Evolutionary conservation across 176 grass and related monocot species (phyloP).

Genomic region (Miscanthus lutarioriparius): DNA sequence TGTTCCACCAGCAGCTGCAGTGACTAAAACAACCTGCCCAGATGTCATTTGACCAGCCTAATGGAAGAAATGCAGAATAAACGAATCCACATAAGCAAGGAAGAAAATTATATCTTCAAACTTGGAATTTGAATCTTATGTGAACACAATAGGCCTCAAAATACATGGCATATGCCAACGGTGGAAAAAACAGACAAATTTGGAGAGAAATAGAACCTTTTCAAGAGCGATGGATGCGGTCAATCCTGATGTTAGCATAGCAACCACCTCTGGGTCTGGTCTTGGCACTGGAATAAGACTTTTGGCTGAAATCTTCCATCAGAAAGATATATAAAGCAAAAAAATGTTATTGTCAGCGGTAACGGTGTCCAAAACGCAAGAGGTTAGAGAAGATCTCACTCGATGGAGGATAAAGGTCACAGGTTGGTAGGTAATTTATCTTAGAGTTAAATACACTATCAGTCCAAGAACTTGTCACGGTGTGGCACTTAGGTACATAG

Average conservation of each 20-base stretch:
- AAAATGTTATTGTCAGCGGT: conserved; percentile 14
- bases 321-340: conserved; percentile 32
- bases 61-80: conserved; percentile 21
- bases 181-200: conserved; percentile 11
- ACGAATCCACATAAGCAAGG: conserved; percentile 17
- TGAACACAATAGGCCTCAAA: neutral
- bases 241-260: conserved; percentile 93
- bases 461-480: neutral
- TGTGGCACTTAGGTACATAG: neutral
- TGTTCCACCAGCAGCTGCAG: conserved; percentile 95
- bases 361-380: neutral
- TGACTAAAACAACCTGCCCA: conserved; percentile 76
- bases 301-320: conserved; percentile 69
- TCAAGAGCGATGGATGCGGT: conserved; percentile 96
- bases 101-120: conserved; percentile 28
- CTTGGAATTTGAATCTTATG: neutral
- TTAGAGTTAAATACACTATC: neutral
- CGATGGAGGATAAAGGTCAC: neutral
- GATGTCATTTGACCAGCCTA: conserved; percentile 86
- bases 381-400: conserved; percentile 15
- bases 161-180: neutral
- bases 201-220: conserved; percentile 55
- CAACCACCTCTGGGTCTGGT: conserved; percentile 91
- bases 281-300: conserved; percentile 87
- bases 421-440: neutral